Base-by-base conservation (phyloP, 2,329 filamentous ascomycete species). In the Colletotrichum sp. region DNA sequence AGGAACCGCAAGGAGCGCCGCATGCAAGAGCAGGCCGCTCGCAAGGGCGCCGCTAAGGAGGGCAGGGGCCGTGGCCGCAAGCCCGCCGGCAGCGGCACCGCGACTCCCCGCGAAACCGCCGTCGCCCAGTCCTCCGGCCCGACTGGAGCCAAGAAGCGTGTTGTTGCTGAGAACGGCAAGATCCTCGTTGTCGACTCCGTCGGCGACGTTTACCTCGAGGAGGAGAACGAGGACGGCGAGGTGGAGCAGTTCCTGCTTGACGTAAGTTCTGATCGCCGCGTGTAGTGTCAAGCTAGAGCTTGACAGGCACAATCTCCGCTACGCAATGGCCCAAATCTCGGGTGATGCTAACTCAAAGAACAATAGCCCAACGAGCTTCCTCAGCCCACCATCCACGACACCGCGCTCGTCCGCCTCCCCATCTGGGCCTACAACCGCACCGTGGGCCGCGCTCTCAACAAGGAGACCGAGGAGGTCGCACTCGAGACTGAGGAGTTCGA, bases 101-200 rank as follows among this genome's bases (percentile, higher is more conserved):
- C 75, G 32, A 78, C 79, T 36, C 85, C 88, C 39, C 88, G 88
- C 13, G 81, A 92, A 79, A 90, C 91, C 0, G 88, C 90, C 64
- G 89, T 89, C 66, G 65, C 24, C 48, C 86, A 85, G 77, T 85
- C 86, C 77, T 84, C 89, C 70, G 92, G 92, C 13, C 92, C 95
- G 2, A 91, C 93, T 48, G 96, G 96, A 24, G 90, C 94, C 39
- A 95, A 95, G 86, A 98, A 96, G 89, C 91, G 95, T 43, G 95
- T 99, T 18, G 92, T 96, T 30, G 96, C 96, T 4, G 94, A 98
- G 88, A 99, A 99, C 81, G 97, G 97, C 79, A 99, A 99, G 88
- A 90, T 98, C 1, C 88, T 99, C 48, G 93, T 99, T 72, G 97
- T 99, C 6, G 96, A 99, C 85, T 95, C 95, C 1, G 88, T 94